Evolutionary conservation across 2,329 filamentous ascomycete genomes (phyloP).

Genomic region (Saccharata proteae): DNA sequence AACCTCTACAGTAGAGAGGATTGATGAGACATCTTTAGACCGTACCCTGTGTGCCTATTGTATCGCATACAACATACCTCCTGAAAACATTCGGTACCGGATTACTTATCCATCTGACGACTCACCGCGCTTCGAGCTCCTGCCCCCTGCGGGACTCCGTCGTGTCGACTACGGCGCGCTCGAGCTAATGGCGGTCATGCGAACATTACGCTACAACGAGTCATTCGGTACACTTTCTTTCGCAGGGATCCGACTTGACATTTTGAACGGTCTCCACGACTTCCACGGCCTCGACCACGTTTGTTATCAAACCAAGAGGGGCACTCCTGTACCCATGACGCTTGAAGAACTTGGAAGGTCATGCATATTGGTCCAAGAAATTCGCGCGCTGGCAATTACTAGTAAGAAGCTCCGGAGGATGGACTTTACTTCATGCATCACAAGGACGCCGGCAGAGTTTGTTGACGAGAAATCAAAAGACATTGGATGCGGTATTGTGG

Average conservation of each 20-base stretch:
- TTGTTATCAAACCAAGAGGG: conserved; percentile 42
- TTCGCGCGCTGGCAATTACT: conserved; percentile 54
- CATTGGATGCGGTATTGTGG: conserved; percentile 55
- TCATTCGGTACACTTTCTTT: conserved; percentile 58
- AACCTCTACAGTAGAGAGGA: conserved; percentile 36
- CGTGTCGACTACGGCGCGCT: conserved; percentile 42
- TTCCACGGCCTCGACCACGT: conserved; percentile 49
- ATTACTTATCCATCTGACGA: conserved; percentile 42
- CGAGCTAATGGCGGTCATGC: conserved; percentile 58
- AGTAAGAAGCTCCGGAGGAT: conserved; percentile 50
- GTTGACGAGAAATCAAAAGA: conserved; percentile 40
- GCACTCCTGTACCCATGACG: conserved; percentile 43
- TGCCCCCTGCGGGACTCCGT: conserved; percentile 39
- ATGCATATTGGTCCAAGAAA: conserved; percentile 54
- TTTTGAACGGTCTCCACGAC: conserved; percentile 50
- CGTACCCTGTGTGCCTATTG: conserved; percentile 58
- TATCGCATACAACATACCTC: conserved; percentile 54
- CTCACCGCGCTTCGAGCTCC: conserved; percentile 52
- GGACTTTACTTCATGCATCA: conserved; percentile 53
- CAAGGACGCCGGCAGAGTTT: conserved; percentile 36
- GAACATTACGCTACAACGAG: conserved; percentile 59
- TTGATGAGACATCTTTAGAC: conserved; percentile 51
- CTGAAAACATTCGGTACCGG: conserved; percentile 51
- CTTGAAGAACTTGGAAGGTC: conserved; percentile 41
- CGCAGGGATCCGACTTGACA: conserved; percentile 50